A percentile compares a stretch with the other conserved stretches of the same genome.
phyloP scores from a whole-genome alignment of 2,329 filamentous ascomycete species.

The Aspergillus sp. region DNA sequence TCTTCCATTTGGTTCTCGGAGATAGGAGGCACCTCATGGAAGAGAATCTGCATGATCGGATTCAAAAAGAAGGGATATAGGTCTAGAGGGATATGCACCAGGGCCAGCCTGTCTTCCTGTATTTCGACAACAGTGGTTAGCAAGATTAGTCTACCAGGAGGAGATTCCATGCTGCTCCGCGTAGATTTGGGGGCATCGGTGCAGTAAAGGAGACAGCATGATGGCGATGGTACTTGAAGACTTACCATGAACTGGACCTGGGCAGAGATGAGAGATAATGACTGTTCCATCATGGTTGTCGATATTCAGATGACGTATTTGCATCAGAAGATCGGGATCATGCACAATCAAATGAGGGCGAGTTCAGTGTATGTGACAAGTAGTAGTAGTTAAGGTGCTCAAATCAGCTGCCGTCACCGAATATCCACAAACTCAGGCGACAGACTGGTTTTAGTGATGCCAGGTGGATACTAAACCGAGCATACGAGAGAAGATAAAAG shows the following conservation, averaged over 20 bases:
- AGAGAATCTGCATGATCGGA: constrained; percentile 80
- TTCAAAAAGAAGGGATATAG: constrained; percentile 79
- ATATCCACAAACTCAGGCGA: neutral
- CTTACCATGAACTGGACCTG: constrained; percentile 38
- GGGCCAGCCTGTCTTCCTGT: constrained; percentile 80
- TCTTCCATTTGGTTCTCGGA: constrained; percentile 46
- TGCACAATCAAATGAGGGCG: neutral
- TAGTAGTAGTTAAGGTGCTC: neutral
- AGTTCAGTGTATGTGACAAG: neutral
- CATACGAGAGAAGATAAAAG: neutral
- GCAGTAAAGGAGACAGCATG: neutral
- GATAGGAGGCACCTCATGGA: constrained; percentile 58
- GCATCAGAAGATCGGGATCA: neutral
- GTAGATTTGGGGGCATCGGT: neutral
- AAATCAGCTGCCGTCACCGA: neutral
- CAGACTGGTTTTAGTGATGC: neutral
- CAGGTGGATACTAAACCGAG: neutral
- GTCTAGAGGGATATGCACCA: constrained; percentile 85
- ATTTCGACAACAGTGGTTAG: constrained; percentile 21
- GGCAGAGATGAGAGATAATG: constrained; percentile 33
- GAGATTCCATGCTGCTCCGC: neutral
- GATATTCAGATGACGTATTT: constrained; percentile 4
- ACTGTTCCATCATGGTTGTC: constrained; percentile 28
- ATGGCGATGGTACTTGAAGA: neutral
- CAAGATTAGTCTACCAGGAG: constrained; percentile 14